Evolutionary conservation across 306 rosid species (phyloP), one percentile per base, ranked within the genome.

Genomic region (Cajanus cajan): DNA sequence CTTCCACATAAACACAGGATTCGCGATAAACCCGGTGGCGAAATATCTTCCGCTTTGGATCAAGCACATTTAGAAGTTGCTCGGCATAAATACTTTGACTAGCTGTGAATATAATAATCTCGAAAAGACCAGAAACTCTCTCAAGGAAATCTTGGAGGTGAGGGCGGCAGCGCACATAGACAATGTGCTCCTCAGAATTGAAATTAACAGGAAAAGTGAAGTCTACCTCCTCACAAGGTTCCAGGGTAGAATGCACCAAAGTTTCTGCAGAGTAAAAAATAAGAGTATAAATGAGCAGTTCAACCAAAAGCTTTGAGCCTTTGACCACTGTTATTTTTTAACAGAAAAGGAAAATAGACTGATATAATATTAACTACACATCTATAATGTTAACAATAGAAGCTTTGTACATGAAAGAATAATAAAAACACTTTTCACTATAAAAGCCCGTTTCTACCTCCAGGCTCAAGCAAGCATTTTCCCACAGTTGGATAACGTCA

Each of bases 11-110:
- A 83, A 95, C 98, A 88, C 99, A 95, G 11, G 99, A 95, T 50
- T 95, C 99, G 1, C 98, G 97, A 63, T 80, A 95, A 37, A 95
- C 98, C 54, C 99, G 98, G 71, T 95, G 99, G 15, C 98, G 97
- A 66, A 95, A 90, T 81, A 93, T 90, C 88, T 90, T 95, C 78
- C 99, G 89, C 88, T 88, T 95, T 7, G 99, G 99, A 86, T 95
- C 99, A 77, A 92, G 90, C 80, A 95, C 96, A 59, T 95, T 95
- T 34, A 92, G 91, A 73, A 95, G 99, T 88, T 95, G 98, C 81
- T 95, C 99, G 4, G 99, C 99, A 78, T 95, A 95, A 79, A 95
- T 95, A 78, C 99, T 93, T 85, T 95, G 99, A 87, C 99, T 95
- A 16, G 99, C 99, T 63, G 99, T 95, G 86, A 95, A 95, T 74